Conservation (phyloP, 2,329 filamentous ascomycete genomes). For the Exophiala xenobiotica region DNA sequence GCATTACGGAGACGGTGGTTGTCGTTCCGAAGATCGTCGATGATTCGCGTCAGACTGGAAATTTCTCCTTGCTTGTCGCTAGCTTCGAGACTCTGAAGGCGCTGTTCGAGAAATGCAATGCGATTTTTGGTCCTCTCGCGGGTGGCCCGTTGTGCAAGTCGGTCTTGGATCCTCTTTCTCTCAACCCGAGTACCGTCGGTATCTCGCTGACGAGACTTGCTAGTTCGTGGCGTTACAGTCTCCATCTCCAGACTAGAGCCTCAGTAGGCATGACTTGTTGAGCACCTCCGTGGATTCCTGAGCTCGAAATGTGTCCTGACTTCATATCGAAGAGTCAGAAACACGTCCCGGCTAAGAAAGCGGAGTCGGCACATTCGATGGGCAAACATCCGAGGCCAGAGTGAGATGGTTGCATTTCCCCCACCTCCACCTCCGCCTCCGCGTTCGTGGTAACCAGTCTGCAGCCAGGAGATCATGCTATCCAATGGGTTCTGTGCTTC, state of each 20-base stretch:
- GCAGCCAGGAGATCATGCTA: too few relatives aligned
- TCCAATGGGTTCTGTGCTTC: too few relatives aligned
- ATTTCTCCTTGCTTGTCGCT: constrained; percentile 16
- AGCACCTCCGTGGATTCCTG: constrained; percentile 37
- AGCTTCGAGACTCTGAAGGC: constrained; percentile 16
- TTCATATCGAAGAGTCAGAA: constrained; percentile 6
- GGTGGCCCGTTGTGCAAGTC: constrained; percentile 28
- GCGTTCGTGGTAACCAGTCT: too few relatives aligned
- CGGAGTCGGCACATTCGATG: not conserved
- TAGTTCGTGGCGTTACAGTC: not conserved
- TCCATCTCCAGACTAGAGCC: too few relatives aligned
- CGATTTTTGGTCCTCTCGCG: constrained; percentile 28
- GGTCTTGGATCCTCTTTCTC: constrained; percentile 20
- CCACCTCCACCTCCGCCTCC: not conserved
- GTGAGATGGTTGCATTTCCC: not conserved
- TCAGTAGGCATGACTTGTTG: constrained; percentile 26
- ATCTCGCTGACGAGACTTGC: constrained; percentile 9
- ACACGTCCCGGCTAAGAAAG: not conserved
- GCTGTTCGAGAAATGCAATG: constrained; percentile 21
- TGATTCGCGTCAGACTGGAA: constrained; percentile 16
- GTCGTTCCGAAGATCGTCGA: constrained; percentile 18
- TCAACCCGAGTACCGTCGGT: constrained; percentile 15
- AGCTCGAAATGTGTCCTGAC: too few relatives aligned
- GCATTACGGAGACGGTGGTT: constrained; percentile 18
- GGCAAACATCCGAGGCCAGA: not conserved